Conservation (phyloP, 2,329 filamentous ascomycete species). For the Fusarium mundagurra region DNA sequence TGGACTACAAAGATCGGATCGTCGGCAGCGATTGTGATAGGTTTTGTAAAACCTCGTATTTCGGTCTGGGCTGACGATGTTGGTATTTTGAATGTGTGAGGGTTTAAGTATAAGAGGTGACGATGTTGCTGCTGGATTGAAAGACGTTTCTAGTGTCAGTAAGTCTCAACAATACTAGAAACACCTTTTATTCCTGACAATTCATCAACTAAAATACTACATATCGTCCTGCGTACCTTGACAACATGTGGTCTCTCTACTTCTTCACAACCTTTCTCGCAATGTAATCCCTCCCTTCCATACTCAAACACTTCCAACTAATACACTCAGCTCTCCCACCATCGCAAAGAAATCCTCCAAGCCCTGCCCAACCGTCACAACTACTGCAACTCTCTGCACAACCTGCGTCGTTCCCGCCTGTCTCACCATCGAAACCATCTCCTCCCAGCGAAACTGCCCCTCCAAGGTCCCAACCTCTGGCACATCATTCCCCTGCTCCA, state of each 20-base stretch:
- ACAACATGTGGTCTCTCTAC: conserved; percentile 16
- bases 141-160: too few relatives aligned
- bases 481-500: conserved; percentile 36
- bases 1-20: neutral
- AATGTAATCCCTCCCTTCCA: neutral
- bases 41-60: neutral
- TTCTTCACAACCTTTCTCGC: conserved; percentile 9
- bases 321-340: conserved; percentile 8
- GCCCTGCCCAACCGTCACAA: conserved; percentile 48
- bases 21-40: neutral
- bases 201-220: neutral
- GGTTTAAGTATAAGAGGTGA: neutral
- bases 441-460: conserved; percentile 45
- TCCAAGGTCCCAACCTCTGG: conserved; percentile 42
- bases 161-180: neutral
- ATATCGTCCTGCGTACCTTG: neutral
- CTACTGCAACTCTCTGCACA: conserved; percentile 46
- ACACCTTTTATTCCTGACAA: neutral
- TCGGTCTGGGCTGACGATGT: neutral
- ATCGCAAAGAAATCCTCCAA: conserved; percentile 8
- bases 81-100: neutral
- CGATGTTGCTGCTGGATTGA: neutral
- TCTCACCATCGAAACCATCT: conserved; percentile 45
- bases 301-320: neutral
- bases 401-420: conserved; percentile 48